Evolutionary conservation across 1,139 yeast species (phyloP).

Genomic region (Blastobotrys raffinosifermentans): DNA sequence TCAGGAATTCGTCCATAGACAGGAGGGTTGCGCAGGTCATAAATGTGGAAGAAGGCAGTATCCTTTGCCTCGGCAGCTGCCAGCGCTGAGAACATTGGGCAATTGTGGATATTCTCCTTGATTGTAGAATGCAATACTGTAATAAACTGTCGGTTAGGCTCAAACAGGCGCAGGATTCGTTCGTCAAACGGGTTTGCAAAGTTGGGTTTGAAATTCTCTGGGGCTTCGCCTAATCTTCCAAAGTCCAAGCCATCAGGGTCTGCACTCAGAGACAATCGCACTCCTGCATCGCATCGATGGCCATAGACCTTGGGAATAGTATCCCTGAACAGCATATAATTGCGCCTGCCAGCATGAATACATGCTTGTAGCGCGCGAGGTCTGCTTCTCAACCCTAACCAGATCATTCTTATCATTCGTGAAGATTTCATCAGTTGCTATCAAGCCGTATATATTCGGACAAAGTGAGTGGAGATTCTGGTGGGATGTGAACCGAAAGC

Average conservation of each 20-base stretch:
- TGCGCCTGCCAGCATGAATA: too few relatives aligned
- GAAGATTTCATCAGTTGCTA: too few relatives aligned
- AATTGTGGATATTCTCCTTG: slow-evolving; percentile 36
- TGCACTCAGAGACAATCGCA: slow-evolving; percentile 15
- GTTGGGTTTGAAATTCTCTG: neutral
- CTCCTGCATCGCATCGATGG: slow-evolving; percentile 11
- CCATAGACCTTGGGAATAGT: slow-evolving; percentile 15
- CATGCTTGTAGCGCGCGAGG: too few relatives aligned
- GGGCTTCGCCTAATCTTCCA: slow-evolving; percentile 9
- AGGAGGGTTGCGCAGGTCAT: slow-evolving; percentile 65
- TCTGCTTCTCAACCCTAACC: too few relatives aligned
- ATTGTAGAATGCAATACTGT: slow-evolving; percentile 31
- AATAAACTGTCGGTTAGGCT: slow-evolving; percentile 22
- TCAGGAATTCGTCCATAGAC: slow-evolving; percentile 65
- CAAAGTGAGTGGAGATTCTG: too few relatives aligned
- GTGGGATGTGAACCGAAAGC: too few relatives aligned
- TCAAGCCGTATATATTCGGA: too few relatives aligned
- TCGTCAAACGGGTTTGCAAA: neutral
- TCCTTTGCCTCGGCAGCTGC: slow-evolving; percentile 49
- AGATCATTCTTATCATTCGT: too few relatives aligned
- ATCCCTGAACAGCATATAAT: slow-evolving; percentile 9
- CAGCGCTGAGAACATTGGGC: slow-evolving; percentile 55
- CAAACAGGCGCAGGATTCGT: slow-evolving; percentile 6
- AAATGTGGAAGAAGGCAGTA: slow-evolving; percentile 58
- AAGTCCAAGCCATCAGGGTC: slow-evolving; percentile 27